These are phyloP conservation scores for Anthoceros angustus DNA, from an alignment of 225 moss, liverwort and hornwort species.

Conservation along the genomic window DNA sequence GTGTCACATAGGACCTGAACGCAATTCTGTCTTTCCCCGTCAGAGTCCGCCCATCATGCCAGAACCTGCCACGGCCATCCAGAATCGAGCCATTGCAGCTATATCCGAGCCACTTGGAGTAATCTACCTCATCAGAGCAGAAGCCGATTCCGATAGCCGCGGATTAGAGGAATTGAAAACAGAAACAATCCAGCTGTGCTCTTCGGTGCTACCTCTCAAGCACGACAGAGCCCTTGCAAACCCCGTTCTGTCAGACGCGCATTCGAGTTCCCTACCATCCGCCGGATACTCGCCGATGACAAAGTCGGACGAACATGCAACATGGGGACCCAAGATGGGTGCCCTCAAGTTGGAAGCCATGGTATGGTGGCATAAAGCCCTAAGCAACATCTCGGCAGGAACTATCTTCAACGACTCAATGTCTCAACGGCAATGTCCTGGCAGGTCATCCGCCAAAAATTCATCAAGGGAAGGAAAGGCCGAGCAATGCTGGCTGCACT, in stretches of 20 bases:
- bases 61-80: not conserved
- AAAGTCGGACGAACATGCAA: not conserved
- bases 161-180: not conserved
- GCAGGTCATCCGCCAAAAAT: not conserved
- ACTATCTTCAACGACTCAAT: not conserved
- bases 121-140: not conserved
- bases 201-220: not conserved
- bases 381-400: not conserved
- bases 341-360: not conserved
- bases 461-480: not conserved
- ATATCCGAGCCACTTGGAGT: not conserved
- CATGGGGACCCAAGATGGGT: not conserved
- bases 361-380: not conserved
- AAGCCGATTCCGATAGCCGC: not conserved
- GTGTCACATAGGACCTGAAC: not conserved
- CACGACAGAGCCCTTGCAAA: not conserved
- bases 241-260: not conserved
- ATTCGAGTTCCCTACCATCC: not conserved
- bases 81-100: not conserved
- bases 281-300: not conserved
- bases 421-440: not conserved
- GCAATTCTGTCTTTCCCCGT: not conserved
- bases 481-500: not conserved
- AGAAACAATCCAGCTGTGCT: not conserved
- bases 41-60: not conserved